Evolutionary conservation across 2,329 filamentous ascomycete genomes (phyloP).

Genomic region (Penicillium sp.): DNA sequence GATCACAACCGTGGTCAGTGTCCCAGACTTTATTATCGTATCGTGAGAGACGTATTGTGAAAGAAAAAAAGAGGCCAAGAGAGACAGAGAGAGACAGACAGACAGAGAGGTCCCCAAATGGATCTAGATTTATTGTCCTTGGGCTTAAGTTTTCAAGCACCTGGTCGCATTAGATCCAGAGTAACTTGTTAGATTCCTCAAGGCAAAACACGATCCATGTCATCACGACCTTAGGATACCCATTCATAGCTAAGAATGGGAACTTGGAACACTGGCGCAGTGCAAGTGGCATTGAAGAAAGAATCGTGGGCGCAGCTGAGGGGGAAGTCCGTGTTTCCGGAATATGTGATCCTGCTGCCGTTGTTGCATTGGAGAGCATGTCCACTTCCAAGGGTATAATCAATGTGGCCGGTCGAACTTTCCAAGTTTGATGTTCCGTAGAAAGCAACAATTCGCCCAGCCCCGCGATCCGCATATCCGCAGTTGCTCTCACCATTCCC

Average conservation of each 20-base stretch:
- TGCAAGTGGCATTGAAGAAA: conserved; percentile 31
- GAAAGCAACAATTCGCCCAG: conserved; percentile 29
- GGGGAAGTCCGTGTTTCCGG: conserved; percentile 25
- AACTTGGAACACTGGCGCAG: conserved; percentile 26
- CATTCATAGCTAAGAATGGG: conserved; percentile 29
- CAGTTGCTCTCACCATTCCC: conserved; percentile 29
- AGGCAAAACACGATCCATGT: too few relatives aligned
- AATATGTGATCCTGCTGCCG: conserved; percentile 30
- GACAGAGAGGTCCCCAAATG: too few relatives aligned
- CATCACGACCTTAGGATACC: conserved; percentile 9
- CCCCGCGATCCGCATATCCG: conserved; percentile 27
- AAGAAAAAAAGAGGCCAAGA: too few relatives aligned
- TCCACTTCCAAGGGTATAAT: conserved; percentile 27
- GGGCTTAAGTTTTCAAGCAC: too few relatives aligned
- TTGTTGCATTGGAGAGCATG: conserved; percentile 30
- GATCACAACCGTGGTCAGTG: too few relatives aligned
- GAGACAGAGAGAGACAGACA: too few relatives aligned
- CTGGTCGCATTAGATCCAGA: too few relatives aligned
- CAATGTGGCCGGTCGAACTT: conserved; percentile 20
- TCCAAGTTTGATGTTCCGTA: conserved; percentile 27
- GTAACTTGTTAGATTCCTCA: too few relatives aligned
- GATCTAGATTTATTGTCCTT: too few relatives aligned
- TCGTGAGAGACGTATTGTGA: too few relatives aligned
- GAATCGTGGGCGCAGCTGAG: conserved; percentile 27
- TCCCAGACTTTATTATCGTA: too few relatives aligned